These are phyloP conservation scores for Cunninghamia lanceolata DNA, from an alignment of 75 land plant genomes.

Conservation along the genomic window DNA sequence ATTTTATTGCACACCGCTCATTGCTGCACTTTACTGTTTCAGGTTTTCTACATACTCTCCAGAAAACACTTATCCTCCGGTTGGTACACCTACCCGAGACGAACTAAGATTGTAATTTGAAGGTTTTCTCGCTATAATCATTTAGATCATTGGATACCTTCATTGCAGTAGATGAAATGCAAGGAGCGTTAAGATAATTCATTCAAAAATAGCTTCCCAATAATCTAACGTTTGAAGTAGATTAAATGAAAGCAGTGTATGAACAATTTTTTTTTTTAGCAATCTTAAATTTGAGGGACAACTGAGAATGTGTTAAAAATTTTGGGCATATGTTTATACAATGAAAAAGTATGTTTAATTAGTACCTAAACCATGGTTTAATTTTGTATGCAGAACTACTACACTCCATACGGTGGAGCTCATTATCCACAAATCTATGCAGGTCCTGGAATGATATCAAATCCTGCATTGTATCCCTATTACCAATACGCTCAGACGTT, in stretches of 20 bases:
- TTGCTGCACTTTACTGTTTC: background rate
- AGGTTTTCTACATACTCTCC: slow-evolving; percentile 5
- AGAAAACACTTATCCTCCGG: slow-evolving; percentile 8
- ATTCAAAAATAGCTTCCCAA: background rate
- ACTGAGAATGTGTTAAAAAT: too few species aligned
- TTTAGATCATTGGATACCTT: background rate
- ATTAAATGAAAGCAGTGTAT: background rate
- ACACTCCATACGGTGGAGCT: background rate
- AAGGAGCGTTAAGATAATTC: background rate
- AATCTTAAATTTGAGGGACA: too few species aligned
- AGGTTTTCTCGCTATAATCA: background rate
- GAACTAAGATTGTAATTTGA: background rate
- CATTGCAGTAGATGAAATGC: background rate
- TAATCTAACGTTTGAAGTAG: background rate
- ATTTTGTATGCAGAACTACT: slow-evolving; percentile 6
- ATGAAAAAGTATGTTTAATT: too few species aligned
- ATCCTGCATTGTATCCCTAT: slow-evolving; percentile 11
- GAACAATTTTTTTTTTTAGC: too few species aligned
- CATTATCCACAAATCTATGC: slow-evolving; percentile 6
- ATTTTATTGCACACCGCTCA: background rate
- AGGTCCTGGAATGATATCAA: slow-evolving; percentile 9
- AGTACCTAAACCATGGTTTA: too few species aligned
- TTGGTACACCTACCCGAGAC: background rate
- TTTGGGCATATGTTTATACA: too few species aligned
- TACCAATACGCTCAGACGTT: background rate